Conservation (phyloP, 208 protist species). For the Trypanosoma conorhini region DNA sequence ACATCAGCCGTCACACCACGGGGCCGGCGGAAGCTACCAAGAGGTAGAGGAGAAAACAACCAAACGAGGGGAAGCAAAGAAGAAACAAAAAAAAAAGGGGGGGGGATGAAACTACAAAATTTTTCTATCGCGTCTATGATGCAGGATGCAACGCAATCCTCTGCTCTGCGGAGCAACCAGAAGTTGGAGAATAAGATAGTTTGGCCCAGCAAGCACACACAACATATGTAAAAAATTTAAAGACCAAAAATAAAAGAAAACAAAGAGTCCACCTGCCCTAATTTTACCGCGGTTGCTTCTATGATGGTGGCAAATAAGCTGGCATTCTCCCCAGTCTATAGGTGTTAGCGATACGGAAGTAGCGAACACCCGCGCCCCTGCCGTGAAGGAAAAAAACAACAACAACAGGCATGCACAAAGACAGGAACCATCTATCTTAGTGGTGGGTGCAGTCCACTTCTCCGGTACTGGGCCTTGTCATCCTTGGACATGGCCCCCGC, state of each 20-base stretch:
- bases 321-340: not conserved
- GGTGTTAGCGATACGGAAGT: not conserved
- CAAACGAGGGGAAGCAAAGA: not conserved
- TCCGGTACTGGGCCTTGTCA: conserved; percentile 28
- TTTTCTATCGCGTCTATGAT: conserved; percentile 9
- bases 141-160: not conserved
- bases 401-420: not conserved
- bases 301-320: not conserved
- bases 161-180: conserved; percentile 2
- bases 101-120: not conserved
- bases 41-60: not conserved
- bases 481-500: conserved; percentile 26
- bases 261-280: not conserved
- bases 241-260: not conserved
- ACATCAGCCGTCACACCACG: not conserved
- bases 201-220: no score
- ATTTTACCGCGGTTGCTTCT: not conserved
- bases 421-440: conserved; percentile 16
- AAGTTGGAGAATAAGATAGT: not conserved
- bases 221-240: not conserved
- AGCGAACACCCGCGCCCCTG: no score
- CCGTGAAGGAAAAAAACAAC: conserved; percentile 1
- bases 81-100: conserved; percentile 13
- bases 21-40: not conserved
- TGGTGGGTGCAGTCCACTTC: conserved; percentile 24